These are phyloP conservation scores for Heteromeles arbutifolia DNA, from an alignment of 306 rosid species.

Conservation along the genomic window DNA sequence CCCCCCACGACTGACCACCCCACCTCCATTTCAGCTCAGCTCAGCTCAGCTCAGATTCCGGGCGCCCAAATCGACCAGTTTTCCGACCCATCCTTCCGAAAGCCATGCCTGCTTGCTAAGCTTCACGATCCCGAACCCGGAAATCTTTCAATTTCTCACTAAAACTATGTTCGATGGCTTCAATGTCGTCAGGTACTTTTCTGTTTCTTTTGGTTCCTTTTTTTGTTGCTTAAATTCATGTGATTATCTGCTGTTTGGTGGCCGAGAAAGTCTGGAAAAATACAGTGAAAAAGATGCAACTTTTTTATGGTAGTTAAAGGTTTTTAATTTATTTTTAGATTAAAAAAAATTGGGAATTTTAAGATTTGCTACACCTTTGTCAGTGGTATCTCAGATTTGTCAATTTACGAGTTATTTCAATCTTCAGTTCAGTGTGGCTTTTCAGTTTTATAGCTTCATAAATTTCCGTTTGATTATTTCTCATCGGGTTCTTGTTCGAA, in stretches of 20 bases:
- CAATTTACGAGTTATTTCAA: not conserved
- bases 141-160: not conserved
- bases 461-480: not conserved
- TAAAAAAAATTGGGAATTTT: not conserved
- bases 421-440: not conserved
- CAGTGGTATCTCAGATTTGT: not conserved
- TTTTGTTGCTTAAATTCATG: not conserved
- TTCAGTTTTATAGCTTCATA: not conserved
- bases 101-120: not conserved
- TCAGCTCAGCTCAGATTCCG: conserved; percentile 8
- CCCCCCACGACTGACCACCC: not conserved
- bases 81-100: conserved; percentile 1
- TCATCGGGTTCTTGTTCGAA: not conserved
- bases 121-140: not conserved
- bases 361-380: not conserved
- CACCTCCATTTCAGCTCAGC: conserved; percentile 2
- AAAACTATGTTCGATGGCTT: not conserved
- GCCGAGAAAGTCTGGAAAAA: conserved; percentile 6
- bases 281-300: not conserved
- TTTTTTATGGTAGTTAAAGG: not conserved
- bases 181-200: conserved; percentile 24
- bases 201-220: not conserved
- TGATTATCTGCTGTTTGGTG: conserved; percentile 3
- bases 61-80: conserved; percentile 6
- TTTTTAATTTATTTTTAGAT: not conserved